Evolutionary conservation across 495 filamentous ascomycete genomes (phyloP).

Genomic region (Penicillium chermesinum): DNA sequence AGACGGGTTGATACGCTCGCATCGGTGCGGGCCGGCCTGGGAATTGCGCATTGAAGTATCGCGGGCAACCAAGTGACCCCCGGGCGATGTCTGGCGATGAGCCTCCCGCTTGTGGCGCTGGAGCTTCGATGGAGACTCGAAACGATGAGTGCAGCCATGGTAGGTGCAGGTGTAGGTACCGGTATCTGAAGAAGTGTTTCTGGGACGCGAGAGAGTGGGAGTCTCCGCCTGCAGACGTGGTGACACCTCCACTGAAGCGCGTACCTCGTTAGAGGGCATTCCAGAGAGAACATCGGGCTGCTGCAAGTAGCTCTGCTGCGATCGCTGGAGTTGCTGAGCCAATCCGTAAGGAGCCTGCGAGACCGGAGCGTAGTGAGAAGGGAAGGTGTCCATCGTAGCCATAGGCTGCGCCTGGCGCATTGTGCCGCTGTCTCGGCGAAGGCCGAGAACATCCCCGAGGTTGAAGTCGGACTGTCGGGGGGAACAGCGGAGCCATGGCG

Average conservation of each 20-base stretch:
- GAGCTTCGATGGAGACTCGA: slow-evolving; percentile 77
- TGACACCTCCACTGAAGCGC: slow-evolving; percentile 21
- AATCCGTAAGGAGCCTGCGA: slow-evolving; percentile 25
- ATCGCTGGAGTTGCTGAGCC: slow-evolving; percentile 52
- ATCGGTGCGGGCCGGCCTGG: slow-evolving; percentile 84
- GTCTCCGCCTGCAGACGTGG: slow-evolving; percentile 25
- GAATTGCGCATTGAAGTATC: slow-evolving; percentile 62
- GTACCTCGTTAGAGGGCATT: slow-evolving; percentile 59
- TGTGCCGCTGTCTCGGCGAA: slow-evolving; percentile 42
- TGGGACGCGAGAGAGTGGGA: slow-evolving; percentile 47
- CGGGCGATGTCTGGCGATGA: slow-evolving; percentile 62
- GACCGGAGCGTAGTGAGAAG: slow-evolving; percentile 33
- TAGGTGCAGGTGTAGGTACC: slow-evolving; percentile 96
- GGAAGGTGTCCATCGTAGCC: slow-evolving; percentile 38
- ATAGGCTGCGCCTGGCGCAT: slow-evolving; percentile 40
- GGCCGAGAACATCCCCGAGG: slow-evolving; percentile 34
- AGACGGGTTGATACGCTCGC: slow-evolving; percentile 88
- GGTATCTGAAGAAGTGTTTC: slow-evolving; percentile 62
- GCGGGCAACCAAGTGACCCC: slow-evolving; percentile 36
- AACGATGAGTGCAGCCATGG: slow-evolving; percentile 81
- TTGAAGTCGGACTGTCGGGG: slow-evolving; percentile 44
- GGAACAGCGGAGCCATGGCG: slow-evolving; percentile 62
- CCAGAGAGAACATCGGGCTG: slow-evolving; percentile 58
- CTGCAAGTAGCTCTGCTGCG: slow-evolving; percentile 36
- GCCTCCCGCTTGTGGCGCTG: slow-evolving; percentile 95